Conservation (phyloP, 169 alveolate genomes). For the Babesia bovis region DNA sequence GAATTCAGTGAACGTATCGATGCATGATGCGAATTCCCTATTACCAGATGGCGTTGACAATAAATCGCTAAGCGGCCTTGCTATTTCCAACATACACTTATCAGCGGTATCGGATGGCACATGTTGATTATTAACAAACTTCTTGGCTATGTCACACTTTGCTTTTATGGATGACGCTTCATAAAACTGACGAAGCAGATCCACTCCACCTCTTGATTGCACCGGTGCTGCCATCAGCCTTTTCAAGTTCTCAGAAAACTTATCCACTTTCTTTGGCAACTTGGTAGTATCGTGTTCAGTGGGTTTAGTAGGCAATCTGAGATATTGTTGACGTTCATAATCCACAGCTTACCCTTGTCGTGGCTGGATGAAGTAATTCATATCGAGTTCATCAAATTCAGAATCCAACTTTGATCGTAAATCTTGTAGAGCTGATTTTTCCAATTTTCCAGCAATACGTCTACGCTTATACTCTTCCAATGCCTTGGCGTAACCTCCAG, state of each 20-base stretch:
- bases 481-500: constrained; percentile 32
- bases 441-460: constrained; percentile 28
- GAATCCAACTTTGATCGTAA: constrained; percentile 45
- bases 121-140: constrained; percentile 11
- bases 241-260: constrained; percentile 42
- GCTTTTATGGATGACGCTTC: constrained; percentile 4
- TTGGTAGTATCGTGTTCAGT: not conserved
- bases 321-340: not conserved
- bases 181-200: constrained; percentile 10
- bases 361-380: constrained; percentile 28
- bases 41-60: not conserved
- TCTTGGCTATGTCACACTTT: constrained; percentile 29
- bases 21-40: constrained; percentile 16
- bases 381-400: constrained; percentile 31
- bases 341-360: constrained; percentile 1
- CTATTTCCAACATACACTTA: not conserved
- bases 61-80: constrained; percentile 23
- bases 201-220: constrained; percentile 6
- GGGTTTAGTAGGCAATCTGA: not conserved
- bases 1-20: constrained; percentile 22
- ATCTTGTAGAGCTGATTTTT: constrained; percentile 38
- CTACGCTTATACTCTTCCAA: constrained; percentile 48
- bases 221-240: constrained; percentile 31
- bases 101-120: constrained; percentile 15
- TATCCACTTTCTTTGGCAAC: constrained; percentile 13